phyloP scores from a whole-genome alignment of 352 stramenopile genomes.

The Globisporangium okanoganense region DNA sequence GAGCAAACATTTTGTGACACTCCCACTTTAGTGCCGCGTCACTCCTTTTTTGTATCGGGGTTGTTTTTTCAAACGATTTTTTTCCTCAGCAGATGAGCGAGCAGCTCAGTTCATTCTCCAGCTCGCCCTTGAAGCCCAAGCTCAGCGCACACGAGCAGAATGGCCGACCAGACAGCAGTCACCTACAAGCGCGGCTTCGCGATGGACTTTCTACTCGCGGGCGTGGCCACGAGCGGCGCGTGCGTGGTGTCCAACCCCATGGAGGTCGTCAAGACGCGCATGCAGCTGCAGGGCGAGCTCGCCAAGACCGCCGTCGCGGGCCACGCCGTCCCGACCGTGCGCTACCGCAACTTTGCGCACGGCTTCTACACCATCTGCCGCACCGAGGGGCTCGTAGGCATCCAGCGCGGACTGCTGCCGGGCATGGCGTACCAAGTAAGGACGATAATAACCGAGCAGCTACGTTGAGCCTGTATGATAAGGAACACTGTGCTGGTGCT shows the following conservation, averaged over 20 bases:
- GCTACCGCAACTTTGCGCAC: conserved; percentile 84
- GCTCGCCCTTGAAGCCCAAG: neutral
- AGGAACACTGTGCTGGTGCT: too few species aligned
- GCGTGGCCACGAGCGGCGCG: conserved; percentile 56
- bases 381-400: conserved; percentile 70
- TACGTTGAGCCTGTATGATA: neutral
- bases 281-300: conserved; percentile 86
- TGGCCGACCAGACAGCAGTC: conserved; percentile 1
- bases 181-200: conserved; percentile 39
- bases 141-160: conserved; percentile 3
- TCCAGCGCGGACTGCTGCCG: conserved; percentile 73
- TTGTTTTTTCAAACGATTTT: too few species aligned
- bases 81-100: neutral
- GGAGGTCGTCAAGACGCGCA: conserved; percentile 88
- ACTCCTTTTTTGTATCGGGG: neutral
- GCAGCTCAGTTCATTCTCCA: neutral
- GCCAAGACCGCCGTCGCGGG: conserved; percentile 37
- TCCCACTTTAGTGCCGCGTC: neutral
- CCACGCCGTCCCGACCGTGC: conserved; percentile 35
- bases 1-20: neutral
- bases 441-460: conserved; percentile 2
- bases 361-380: conserved; percentile 80
- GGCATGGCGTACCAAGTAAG: conserved; percentile 83
- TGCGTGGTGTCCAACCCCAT: conserved; percentile 86
- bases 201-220: conserved; percentile 73